Conservation (phyloP, 2,329 filamentous ascomycete species). For the Nemania diffusa region DNA sequence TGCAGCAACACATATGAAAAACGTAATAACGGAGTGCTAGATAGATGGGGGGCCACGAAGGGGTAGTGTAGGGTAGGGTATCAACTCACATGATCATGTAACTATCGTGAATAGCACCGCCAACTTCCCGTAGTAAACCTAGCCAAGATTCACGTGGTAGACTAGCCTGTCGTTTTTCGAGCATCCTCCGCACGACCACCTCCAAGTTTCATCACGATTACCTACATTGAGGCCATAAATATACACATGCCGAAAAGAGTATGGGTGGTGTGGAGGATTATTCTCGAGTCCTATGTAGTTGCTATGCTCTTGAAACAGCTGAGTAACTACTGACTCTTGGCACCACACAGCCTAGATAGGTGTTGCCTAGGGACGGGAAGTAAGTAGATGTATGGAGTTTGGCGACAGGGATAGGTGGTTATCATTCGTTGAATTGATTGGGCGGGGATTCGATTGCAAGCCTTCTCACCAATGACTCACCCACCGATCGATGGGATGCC, state of each 20-base stretch:
- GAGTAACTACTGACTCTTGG: conserved; percentile 21
- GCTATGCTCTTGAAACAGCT: conserved; percentile 6
- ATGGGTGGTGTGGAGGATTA: conserved; percentile 25
- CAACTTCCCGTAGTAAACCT: background rate
- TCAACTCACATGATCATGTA: conserved; percentile 28
- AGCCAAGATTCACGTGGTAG: conserved; percentile 19
- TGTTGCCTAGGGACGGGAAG: conserved; percentile 24
- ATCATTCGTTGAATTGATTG: conserved; percentile 23
- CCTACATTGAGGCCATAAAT: conserved; percentile 12
- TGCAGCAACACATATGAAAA: background rate
- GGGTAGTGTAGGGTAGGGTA: background rate
- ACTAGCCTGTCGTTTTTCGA: conserved; percentile 2
- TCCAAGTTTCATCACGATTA: background rate
- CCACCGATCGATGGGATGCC: conserved; percentile 25
- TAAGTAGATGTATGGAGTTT: conserved; percentile 8
- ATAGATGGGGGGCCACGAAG: background rate
- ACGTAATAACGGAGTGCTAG: background rate
- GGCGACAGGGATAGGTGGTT: conserved; percentile 17
- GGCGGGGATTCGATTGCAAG: conserved; percentile 6
- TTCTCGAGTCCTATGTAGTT: background rate
- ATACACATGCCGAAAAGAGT: background rate
- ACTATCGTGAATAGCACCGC: conserved; percentile 25
- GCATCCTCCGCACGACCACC: conserved; percentile 7
- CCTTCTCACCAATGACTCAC: conserved; percentile 35
- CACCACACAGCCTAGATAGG: conserved; percentile 11